phyloP scores from a whole-genome alignment of 2,329 filamentous ascomycete species.

The Claviceps humidiphila region DNA sequence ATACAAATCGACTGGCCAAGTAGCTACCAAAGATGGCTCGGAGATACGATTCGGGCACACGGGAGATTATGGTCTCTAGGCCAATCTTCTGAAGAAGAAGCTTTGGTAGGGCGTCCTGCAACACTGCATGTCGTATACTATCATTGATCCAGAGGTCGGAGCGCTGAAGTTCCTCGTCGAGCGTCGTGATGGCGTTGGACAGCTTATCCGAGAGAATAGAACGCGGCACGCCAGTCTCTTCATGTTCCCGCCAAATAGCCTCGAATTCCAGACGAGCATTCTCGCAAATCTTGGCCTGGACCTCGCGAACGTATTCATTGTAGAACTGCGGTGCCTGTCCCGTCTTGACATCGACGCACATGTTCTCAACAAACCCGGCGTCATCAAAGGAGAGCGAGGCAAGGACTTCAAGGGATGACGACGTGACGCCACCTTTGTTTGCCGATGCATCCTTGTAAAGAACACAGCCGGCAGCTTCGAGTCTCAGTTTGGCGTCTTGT shows the following conservation, averaged over 20 bases:
- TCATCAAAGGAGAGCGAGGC: conserved; percentile 93
- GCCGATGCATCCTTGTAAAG: conserved; percentile 96
- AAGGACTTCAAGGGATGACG: conserved; percentile 89
- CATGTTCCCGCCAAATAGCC: conserved; percentile 92
- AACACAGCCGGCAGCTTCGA: conserved; percentile 90
- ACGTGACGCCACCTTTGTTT: conserved; percentile 97
- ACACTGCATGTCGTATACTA: conserved; percentile 61
- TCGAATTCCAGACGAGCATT: conserved; percentile 94
- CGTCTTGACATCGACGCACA: conserved; percentile 61
- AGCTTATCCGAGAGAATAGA: conserved; percentile 87
- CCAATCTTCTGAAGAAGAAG: conserved; percentile 82
- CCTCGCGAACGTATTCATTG: conserved; percentile 78
- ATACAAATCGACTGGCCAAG: conserved; percentile 89
- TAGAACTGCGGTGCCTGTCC: conserved; percentile 83
- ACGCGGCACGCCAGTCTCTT: conserved; percentile 63
- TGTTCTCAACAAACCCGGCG: conserved; percentile 73
- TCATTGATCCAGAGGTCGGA: conserved; percentile 84
- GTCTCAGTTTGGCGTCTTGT: conserved; percentile 88
- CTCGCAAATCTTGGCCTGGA: conserved; percentile 79
- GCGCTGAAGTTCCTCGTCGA: conserved; percentile 91
- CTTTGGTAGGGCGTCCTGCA: conserved; percentile 74
- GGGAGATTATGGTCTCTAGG: conserved; percentile 69
- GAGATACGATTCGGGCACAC: conserved; percentile 86
- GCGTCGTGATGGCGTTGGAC: conserved; percentile 82
- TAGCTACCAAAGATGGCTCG: conserved; percentile 93